Evolutionary conservation across 441 rosid species (phyloP).

Genomic region (Brassica hybrid): DNA sequence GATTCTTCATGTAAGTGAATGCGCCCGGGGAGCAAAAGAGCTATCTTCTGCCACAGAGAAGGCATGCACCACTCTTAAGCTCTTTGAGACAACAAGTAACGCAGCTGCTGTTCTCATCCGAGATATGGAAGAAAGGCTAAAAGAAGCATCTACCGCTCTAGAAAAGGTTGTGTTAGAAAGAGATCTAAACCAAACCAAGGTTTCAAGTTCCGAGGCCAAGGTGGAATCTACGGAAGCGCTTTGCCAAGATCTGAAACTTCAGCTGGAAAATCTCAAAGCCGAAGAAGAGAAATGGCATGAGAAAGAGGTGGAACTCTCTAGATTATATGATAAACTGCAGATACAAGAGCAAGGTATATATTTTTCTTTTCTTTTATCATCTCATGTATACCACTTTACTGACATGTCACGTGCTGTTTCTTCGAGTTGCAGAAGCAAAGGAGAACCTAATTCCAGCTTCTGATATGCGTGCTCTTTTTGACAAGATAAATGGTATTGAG

Average conservation of each 20-base stretch:
- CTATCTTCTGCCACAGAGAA: constrained; percentile 56
- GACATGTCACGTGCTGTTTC: constrained; percentile 24
- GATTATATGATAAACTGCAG: background rate
- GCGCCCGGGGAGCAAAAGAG: constrained; percentile 48
- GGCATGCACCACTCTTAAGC: constrained; percentile 47
- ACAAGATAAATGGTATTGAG: constrained; percentile 62
- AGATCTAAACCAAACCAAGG: constrained; percentile 52
- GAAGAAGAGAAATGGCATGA: constrained; percentile 61
- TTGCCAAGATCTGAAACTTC: constrained; percentile 54
- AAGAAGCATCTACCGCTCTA: constrained; percentile 45
- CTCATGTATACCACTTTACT: constrained; percentile 17
- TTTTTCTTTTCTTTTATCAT: constrained; percentile 5
- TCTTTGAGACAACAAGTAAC: constrained; percentile 61
- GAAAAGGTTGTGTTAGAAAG: constrained; percentile 61
- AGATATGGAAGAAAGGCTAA: constrained; percentile 66
- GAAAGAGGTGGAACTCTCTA: background rate
- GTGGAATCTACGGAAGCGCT: constrained; percentile 55
- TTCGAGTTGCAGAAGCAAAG: constrained; percentile 58
- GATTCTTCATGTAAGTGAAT: constrained; percentile 43
- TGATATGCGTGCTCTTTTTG: constrained; percentile 60
- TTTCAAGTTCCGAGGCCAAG: constrained; percentile 66
- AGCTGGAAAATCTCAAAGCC: constrained; percentile 54
- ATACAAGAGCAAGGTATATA: constrained; percentile 55
- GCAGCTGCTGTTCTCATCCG: constrained; percentile 58
- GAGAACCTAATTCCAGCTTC: constrained; percentile 56